Percentiles rank a stretch among this genome's conserved stretches.
phyloP scores from a whole-genome alignment of 257 asterid species.

The Hygrophila difformis region DNA sequence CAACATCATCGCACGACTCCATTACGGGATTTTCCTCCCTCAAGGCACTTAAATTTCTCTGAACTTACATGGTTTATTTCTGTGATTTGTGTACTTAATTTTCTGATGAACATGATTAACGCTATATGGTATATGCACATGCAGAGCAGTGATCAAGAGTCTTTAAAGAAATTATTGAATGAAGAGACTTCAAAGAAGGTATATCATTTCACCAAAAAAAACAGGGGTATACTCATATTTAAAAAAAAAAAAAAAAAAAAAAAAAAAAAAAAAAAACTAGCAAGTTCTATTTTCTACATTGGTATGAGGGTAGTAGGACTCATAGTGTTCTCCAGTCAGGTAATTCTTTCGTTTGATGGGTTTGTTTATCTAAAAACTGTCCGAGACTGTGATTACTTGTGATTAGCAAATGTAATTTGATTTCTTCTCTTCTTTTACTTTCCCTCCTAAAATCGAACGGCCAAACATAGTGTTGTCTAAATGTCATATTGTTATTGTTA shows the following conservation, averaged over 20 bases:
- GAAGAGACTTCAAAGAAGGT: slow-evolving; percentile 43
- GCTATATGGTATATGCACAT: slow-evolving; percentile 6
- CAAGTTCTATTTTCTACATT: not conserved
- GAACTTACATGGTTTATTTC: not conserved
- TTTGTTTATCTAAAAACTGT: no score
- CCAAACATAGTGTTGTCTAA: no score
- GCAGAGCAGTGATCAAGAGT: slow-evolving; percentile 69
- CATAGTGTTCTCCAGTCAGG: no score
- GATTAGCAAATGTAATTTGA: no score
- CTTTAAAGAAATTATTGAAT: slow-evolving; percentile 34
- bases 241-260: no score
- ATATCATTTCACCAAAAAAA: slow-evolving; percentile 2
- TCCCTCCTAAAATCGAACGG: no score
- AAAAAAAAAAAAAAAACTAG: no score
- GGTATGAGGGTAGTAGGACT: not conserved
- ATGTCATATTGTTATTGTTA: not conserved
- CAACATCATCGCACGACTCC: slow-evolving; percentile 38
- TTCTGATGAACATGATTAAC: not conserved
- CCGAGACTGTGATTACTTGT: no score
- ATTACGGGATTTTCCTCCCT: slow-evolving; percentile 74
- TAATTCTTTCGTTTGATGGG: no score
- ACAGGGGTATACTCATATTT: no score
- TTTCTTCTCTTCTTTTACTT: no score
- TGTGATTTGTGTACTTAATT: not conserved
- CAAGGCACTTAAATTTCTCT: slow-evolving; percentile 26